A percentile compares a stretch with the other conserved stretches of the same genome.
Conservation (phyloP, 768 basidiomycete genomes). For the Amanita muscaria region DNA sequence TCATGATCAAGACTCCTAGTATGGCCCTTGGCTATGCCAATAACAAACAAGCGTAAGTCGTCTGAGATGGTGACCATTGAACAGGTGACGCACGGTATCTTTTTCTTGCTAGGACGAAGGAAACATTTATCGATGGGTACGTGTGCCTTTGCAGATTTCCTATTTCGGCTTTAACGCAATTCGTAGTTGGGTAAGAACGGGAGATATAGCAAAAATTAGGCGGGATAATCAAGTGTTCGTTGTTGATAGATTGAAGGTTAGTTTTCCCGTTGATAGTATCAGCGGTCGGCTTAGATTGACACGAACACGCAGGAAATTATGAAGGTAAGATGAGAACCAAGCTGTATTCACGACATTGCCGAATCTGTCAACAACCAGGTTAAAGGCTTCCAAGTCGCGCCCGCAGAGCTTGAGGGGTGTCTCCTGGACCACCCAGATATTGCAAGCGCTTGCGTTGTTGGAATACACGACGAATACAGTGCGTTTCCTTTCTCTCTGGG, state of each 20-base stretch:
- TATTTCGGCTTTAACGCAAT: not conserved
- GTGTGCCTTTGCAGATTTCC: slow-evolving; percentile 9
- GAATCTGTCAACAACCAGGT: slow-evolving; percentile 25
- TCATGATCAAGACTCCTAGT: slow-evolving; percentile 46
- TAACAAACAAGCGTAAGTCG: slow-evolving; percentile 52
- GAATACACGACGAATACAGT: slow-evolving; percentile 60
- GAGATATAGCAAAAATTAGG: slow-evolving; percentile 52
- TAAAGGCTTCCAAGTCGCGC: slow-evolving; percentile 65
- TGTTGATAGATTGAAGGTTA: slow-evolving; percentile 55
- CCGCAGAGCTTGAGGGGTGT: slow-evolving; percentile 64
- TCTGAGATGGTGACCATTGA: not conserved
- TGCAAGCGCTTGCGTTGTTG: slow-evolving; percentile 54
- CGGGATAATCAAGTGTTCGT: slow-evolving; percentile 49
- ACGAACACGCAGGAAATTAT: slow-evolving; percentile 31
- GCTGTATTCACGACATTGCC: not conserved
- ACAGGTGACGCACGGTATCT: not conserved
- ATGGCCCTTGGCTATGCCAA: slow-evolving; percentile 49
- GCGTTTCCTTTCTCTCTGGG: slow-evolving; percentile 33
- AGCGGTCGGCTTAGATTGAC: too few relatives aligned
- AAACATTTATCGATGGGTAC: slow-evolving; percentile 62
- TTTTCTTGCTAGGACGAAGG: slow-evolving; percentile 43
- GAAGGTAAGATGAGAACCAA: slow-evolving; percentile 33
- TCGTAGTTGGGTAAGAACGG: slow-evolving; percentile 57
- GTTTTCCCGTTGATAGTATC: too few relatives aligned
- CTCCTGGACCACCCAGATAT: slow-evolving; percentile 51